Evolutionary conservation across 176 grass and related monocot species (phyloP).

Genomic region (Eremochloa ophiuroides): DNA sequence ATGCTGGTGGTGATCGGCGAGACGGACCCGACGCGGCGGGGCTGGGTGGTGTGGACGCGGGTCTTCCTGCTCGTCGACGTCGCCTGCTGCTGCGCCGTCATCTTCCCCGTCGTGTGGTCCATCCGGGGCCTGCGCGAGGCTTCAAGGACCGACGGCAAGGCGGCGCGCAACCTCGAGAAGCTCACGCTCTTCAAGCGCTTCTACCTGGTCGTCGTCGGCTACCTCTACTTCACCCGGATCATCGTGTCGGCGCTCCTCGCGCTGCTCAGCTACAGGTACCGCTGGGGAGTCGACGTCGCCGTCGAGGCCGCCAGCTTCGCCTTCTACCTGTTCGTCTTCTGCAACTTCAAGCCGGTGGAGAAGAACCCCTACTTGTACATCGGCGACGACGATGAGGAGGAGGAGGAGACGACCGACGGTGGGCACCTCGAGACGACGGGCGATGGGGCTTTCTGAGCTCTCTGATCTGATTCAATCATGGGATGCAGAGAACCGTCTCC

Average conservation of each 20-base stretch:
- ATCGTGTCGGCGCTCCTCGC: constrained; percentile 32
- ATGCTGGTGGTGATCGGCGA: constrained; percentile 45
- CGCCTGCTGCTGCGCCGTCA: constrained; percentile 56
- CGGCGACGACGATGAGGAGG: constrained; percentile 34
- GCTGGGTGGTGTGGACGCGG: constrained; percentile 49
- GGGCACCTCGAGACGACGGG: constrained; percentile 55
- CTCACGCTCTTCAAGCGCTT: constrained; percentile 73
- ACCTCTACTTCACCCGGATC: constrained; percentile 69
- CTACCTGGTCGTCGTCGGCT: constrained; percentile 57
- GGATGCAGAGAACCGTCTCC: not conserved
- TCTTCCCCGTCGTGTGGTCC: constrained; percentile 70
- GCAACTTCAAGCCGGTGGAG: constrained; percentile 52
- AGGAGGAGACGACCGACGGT: not conserved
- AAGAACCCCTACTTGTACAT: constrained; percentile 62
- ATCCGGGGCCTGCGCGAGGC: constrained; percentile 53
- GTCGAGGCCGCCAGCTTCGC: constrained; percentile 46
- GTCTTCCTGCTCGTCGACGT: constrained; percentile 58
- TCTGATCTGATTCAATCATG: too few species aligned
- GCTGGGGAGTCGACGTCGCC: constrained; percentile 45
- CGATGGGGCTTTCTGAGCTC: constrained; percentile 36
- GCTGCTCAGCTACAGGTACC: constrained; percentile 43
- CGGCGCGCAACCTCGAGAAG: constrained; percentile 52
- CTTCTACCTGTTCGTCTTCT: constrained; percentile 55
- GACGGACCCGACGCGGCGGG: constrained; percentile 36
- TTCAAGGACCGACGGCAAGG: constrained; percentile 63